Percentiles rank a stretch among this genome's conserved stretches.
Conservation (phyloP, 495 filamentous ascomycete species). For the Polyplosphaeria fusca region DNA sequence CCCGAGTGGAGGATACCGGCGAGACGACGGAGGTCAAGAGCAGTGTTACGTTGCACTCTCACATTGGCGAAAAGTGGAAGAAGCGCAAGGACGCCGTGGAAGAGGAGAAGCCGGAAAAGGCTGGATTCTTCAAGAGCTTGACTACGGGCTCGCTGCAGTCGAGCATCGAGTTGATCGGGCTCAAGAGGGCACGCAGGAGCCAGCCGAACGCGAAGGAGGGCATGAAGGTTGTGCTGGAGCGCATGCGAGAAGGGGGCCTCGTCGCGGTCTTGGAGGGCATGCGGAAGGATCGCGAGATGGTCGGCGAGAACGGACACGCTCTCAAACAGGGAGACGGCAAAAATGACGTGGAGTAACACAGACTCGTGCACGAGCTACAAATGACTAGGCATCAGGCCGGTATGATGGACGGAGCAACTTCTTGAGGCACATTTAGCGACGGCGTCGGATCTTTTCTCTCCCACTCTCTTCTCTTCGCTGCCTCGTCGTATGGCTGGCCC, state of each 20-base stretch:
- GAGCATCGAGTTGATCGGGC: constrained; percentile 84
- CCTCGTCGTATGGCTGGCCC: background rate
- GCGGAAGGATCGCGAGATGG: constrained; percentile 58
- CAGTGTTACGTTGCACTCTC: constrained; percentile 78
- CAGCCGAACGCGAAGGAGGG: constrained; percentile 86
- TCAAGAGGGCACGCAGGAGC: constrained; percentile 77
- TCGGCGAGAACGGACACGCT: background rate
- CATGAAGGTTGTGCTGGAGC: constrained; percentile 90
- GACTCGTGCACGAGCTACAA: too few relatives aligned
- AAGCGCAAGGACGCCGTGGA: constrained; percentile 43
- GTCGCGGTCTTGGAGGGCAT: constrained; percentile 83
- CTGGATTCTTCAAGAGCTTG: constrained; percentile 66
- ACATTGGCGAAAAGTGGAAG: constrained; percentile 70
- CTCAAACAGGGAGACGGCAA: too few relatives aligned
- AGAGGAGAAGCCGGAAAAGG: constrained; percentile 53
- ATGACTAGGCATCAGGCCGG: too few relatives aligned
- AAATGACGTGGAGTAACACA: too few relatives aligned
- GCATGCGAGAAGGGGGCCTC: constrained; percentile 76
- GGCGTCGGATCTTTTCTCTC: background rate
- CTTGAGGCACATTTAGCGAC: background rate
- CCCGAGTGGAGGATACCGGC: constrained; percentile 39
- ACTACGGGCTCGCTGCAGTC: constrained; percentile 78
- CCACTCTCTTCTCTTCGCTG: background rate
- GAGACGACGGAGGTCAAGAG: constrained; percentile 80
- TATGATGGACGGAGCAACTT: background rate